Conservation (phyloP, 331 rosid genomes). For the Erythrophleum ivorense region DNA sequence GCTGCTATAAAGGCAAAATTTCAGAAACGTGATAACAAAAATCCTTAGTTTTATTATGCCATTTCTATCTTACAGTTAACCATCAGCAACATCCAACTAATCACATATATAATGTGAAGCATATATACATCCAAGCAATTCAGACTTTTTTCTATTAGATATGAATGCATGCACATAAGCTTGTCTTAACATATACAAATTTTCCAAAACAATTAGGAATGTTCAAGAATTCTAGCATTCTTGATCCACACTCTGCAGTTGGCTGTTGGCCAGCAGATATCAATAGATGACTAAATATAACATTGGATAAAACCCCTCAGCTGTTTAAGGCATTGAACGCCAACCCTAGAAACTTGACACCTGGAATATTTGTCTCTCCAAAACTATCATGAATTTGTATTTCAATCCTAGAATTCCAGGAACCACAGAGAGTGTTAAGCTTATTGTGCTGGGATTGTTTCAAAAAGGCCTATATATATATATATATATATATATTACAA, state of each 20-base stretch:
- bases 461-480: neutral
- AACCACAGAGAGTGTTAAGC: conserved; percentile 1
- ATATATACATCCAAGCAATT: neutral
- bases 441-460: neutral
- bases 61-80: conserved; percentile 26
- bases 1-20: conserved; percentile 18
- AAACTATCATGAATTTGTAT: neutral
- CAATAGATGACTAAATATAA: conserved; percentile 19
- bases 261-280: conserved; percentile 13
- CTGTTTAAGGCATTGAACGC: conserved; percentile 4
- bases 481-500: conserved; percentile 1
- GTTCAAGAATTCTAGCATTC: conserved; percentile 8
- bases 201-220: neutral
- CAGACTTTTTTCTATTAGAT: conserved; percentile 16
- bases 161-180: neutral
- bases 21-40: neutral
- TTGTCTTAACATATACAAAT: neutral
- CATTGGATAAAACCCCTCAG: conserved; percentile 4
- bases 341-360: neutral
- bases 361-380: conserved; percentile 14
- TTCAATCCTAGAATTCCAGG: neutral
- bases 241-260: neutral
- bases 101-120: neutral
- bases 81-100: conserved; percentile 18
- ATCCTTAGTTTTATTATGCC: neutral